Percentiles rank a stretch among this genome's conserved stretches.
Conservation (phyloP, 2,329 filamentous ascomycete species). For the Aspergillaceae sp. region DNA sequence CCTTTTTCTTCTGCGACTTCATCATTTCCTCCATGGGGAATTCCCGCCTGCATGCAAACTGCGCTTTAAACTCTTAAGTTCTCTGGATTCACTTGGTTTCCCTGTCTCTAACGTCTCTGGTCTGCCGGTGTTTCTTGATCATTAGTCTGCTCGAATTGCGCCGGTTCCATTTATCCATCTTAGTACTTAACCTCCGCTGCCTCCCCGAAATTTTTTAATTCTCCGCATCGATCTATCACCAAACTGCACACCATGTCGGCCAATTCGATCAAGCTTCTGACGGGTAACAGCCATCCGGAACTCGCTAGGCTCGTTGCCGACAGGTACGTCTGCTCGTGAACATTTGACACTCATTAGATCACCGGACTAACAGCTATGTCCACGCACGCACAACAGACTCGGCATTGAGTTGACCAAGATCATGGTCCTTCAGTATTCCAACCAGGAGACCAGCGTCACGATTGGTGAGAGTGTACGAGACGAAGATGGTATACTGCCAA, state of each 20-base stretch:
- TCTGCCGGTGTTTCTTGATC: no score
- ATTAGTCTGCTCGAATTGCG: neutral
- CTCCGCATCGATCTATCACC: slow-evolving; percentile 1
- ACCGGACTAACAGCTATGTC: slow-evolving; percentile 8
- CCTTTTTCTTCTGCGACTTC: neutral
- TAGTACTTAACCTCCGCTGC: neutral
- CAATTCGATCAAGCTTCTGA: slow-evolving; percentile 67
- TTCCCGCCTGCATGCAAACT: neutral
- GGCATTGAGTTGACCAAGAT: slow-evolving; percentile 61
- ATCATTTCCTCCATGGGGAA: neutral
- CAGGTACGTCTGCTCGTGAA: slow-evolving; percentile 40
- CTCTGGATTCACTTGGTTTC: no score
- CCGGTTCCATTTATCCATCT: neutral
- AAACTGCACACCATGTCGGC: slow-evolving; percentile 48
- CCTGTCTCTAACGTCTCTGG: no score
- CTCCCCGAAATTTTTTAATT: slow-evolving; percentile 3
- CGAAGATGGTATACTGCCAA: slow-evolving; percentile 63
- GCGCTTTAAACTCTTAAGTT: no score
- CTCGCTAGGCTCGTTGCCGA: slow-evolving; percentile 62
- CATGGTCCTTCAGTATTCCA: slow-evolving; percentile 59
- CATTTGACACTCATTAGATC: neutral
- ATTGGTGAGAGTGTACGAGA: slow-evolving; percentile 94
- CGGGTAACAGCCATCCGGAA: slow-evolving; percentile 66
- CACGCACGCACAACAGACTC: slow-evolving; percentile 36
- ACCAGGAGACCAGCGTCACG: slow-evolving; percentile 60